A percentile compares a stretch with the other conserved stretches of the same genome.
These are phyloP conservation scores for Neurospora sp. DNA, from an alignment of 495 filamentous ascomycete genomes.

Conservation along the genomic window DNA sequence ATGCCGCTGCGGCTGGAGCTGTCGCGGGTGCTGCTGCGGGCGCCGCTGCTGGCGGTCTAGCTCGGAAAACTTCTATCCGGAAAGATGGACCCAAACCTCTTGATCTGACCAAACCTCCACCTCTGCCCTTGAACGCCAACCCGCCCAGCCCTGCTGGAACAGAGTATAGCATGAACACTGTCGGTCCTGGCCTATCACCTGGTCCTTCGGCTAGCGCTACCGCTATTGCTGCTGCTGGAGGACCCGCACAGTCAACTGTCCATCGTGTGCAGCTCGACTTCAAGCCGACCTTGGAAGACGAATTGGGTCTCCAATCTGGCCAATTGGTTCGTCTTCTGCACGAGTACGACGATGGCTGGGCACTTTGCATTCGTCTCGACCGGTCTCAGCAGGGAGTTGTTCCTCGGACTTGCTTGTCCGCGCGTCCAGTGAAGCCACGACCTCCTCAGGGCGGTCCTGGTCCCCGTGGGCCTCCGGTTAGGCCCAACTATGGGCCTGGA, in stretches of 20 bases:
- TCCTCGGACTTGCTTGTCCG: slow-evolving; percentile 87
- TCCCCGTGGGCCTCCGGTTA: slow-evolving; percentile 15
- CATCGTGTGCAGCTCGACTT: slow-evolving; percentile 96
- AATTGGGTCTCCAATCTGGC: slow-evolving; percentile 69
- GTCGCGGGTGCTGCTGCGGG: slow-evolving; percentile 15
- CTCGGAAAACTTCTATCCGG: slow-evolving; percentile 36
- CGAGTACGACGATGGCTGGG: slow-evolving; percentile 99
- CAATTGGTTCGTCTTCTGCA: slow-evolving; percentile 80
- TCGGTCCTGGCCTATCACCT: slow-evolving; percentile 37
- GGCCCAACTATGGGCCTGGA: slow-evolving; percentile 5
- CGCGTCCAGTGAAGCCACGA: slow-evolving; percentile 83
- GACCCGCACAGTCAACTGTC: slow-evolving; percentile 48
- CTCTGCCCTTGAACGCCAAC: slow-evolving; percentile 12
- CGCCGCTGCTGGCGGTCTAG: slow-evolving; percentile 23
- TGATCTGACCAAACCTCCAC: slow-evolving; percentile 37
- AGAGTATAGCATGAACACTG: slow-evolving; percentile 46
- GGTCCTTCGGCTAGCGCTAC: slow-evolving; percentile 34
- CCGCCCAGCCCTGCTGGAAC: slow-evolving; percentile 51
- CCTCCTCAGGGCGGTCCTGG: slow-evolving; percentile 30
- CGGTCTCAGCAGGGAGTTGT: slow-evolving; percentile 86
- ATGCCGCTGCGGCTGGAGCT: slow-evolving; percentile 1
- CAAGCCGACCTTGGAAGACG: slow-evolving; percentile 83
- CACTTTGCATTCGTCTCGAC: slow-evolving; percentile 85
- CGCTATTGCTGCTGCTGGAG: slow-evolving; percentile 45
- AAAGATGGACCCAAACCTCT: slow-evolving; percentile 34